These are phyloP conservation scores for Tolypocladium guangdongense DNA, from an alignment of 2,329 filamentous ascomycete species.

Conservation along the genomic window DNA sequence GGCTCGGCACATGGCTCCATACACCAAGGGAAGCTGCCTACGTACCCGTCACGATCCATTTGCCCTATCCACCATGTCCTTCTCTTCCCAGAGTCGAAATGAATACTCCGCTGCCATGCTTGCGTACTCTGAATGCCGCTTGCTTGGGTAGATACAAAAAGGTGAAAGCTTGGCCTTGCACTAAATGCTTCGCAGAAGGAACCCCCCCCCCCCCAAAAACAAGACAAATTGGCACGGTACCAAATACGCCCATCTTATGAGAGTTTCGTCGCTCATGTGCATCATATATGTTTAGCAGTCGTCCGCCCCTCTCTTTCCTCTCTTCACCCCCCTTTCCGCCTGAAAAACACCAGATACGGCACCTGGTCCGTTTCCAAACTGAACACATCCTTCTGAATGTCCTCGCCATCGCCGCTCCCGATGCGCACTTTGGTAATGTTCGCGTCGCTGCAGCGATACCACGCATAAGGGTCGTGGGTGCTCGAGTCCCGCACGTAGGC, in stretches of 20 bases:
- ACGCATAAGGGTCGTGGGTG: constrained; percentile 29
- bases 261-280: neutral
- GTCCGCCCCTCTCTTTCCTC: neutral
- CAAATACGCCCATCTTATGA: neutral
- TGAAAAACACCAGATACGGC: constrained; percentile 37
- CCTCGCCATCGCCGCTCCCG: constrained; percentile 21
- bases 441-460: constrained; percentile 40
- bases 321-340: constrained; percentile 19
- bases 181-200: neutral
- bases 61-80: neutral
- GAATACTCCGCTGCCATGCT: neutral
- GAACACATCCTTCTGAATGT: constrained; percentile 28
- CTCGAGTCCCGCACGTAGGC: constrained; percentile 53
- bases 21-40: neutral
- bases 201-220: neutral
- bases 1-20: too few relatives aligned
- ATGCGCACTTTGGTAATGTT: constrained; percentile 30
- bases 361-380: constrained; percentile 25
- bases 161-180: neutral
- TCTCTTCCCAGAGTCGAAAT: neutral
- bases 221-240: neutral
- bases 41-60: neutral
- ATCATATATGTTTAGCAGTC: neutral
- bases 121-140: neutral
- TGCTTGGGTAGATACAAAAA: neutral